Percentiles rank a stretch among this genome's conserved stretches.
Conservation (phyloP, 1,284 basidiomycete species). For the Marasmius tenuissimus region DNA sequence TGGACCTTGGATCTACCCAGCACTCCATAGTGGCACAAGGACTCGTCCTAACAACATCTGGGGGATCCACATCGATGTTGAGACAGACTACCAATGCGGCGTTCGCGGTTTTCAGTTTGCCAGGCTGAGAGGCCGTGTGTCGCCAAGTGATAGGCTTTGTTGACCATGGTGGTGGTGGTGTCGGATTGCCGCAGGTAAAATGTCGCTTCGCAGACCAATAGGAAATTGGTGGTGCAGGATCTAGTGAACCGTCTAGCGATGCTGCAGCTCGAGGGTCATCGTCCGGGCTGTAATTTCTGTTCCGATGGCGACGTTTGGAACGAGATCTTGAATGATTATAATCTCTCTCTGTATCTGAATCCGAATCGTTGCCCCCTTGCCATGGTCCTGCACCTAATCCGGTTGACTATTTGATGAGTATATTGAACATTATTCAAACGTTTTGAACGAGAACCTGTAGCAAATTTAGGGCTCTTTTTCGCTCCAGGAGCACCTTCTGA, state of each 20-base stretch:
- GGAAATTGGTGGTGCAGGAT: slow-evolving; percentile 62
- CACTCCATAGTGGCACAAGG: slow-evolving; percentile 95
- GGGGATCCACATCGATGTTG: slow-evolving; percentile 97
- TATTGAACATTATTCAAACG: background rate
- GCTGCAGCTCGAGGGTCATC: background rate
- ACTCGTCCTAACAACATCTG: slow-evolving; percentile 95
- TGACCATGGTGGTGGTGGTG: slow-evolving; percentile 62
- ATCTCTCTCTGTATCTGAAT: slow-evolving; percentile 14
- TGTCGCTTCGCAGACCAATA: slow-evolving; percentile 87
- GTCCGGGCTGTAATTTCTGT: slow-evolving; percentile 4
- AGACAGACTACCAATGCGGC: slow-evolving; percentile 95
- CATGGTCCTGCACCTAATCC: slow-evolving; percentile 12
- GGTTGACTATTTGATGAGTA: background rate
- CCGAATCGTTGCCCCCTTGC: slow-evolving; percentile 7
- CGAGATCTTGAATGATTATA: slow-evolving; percentile 10
- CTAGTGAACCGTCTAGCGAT: slow-evolving; percentile 39
- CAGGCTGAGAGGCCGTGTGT: slow-evolving; percentile 56
- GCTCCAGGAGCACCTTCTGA: background rate
- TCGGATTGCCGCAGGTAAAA: slow-evolving; percentile 84
- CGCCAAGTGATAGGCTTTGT: slow-evolving; percentile 78
- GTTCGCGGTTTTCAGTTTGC: slow-evolving; percentile 87
- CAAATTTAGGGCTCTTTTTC: slow-evolving; percentile 9
- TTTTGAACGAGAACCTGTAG: slow-evolving; percentile 5
- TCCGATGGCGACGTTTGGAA: slow-evolving; percentile 4
- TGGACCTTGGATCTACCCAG: slow-evolving; percentile 94